phyloP scores from a whole-genome alignment of 2,329 filamentous ascomycete genomes.

The Diaporthe helianthi region DNA sequence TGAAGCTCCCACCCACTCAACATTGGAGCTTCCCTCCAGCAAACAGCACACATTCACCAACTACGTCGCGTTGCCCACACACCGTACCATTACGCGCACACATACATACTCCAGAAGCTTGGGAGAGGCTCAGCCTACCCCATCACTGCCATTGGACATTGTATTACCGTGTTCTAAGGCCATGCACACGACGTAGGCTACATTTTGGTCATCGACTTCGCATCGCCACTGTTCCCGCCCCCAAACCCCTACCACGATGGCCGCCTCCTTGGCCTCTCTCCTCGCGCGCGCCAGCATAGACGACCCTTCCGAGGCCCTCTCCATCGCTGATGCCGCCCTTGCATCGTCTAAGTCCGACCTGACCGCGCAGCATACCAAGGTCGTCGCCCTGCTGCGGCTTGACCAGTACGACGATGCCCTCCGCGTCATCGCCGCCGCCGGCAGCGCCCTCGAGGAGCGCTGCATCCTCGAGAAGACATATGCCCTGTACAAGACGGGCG shows the following conservation, averaged over 20 bases:
- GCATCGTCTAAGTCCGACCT: slow-evolving; percentile 61
- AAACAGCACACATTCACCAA: neutral
- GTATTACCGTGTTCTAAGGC: neutral
- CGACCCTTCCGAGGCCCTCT: slow-evolving; percentile 78
- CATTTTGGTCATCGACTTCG: slow-evolving; percentile 3
- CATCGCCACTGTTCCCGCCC: neutral
- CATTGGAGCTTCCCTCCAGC: slow-evolving; percentile 18
- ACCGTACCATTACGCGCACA: neutral
- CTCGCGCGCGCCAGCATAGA: slow-evolving; percentile 63
- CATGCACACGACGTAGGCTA: slow-evolving; percentile 19
- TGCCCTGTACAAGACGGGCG: slow-evolving; percentile 81
- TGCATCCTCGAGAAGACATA: slow-evolving; percentile 78
- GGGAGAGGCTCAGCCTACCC: neutral
- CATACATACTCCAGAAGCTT: slow-evolving; percentile 2
- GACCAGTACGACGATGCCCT: slow-evolving; percentile 83
- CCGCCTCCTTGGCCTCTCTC: slow-evolving; percentile 57
- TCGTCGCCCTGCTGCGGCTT: slow-evolving; percentile 79
- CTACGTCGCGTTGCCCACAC: slow-evolving; percentile 9
- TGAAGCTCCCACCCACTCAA: no score
- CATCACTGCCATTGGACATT: neutral
- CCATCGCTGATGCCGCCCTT: slow-evolving; percentile 66
- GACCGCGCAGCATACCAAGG: slow-evolving; percentile 71
- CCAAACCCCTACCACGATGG: slow-evolving; percentile 33
- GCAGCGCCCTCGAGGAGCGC: slow-evolving; percentile 63
- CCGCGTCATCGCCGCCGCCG: slow-evolving; percentile 69